phyloP scores from a whole-genome alignment of 495 filamentous ascomycete genomes.

The Xylaria bambusicola region DNA sequence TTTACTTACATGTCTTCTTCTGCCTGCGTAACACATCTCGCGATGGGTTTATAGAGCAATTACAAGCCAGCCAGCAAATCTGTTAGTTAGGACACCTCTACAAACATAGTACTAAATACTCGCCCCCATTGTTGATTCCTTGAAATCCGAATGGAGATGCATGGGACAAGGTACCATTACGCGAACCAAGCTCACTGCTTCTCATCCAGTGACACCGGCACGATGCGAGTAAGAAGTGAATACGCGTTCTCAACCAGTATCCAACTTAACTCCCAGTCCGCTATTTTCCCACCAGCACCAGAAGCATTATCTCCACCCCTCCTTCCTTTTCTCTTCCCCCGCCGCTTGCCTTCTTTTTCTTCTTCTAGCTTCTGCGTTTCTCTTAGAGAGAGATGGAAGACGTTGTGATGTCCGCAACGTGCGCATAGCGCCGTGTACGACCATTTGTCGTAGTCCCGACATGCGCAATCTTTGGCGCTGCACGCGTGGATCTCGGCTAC shows the following conservation, averaged over 20 bases:
- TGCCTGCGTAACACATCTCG: background rate
- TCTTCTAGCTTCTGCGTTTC: background rate
- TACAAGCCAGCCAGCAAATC: background rate
- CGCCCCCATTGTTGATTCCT: background rate
- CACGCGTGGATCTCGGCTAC: background rate
- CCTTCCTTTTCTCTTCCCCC: background rate
- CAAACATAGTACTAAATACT: background rate
- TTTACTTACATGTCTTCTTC: background rate
- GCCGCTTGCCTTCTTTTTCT: background rate
- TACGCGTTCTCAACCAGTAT: constrained; percentile 10
- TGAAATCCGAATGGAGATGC: background rate
- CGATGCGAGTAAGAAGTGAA: background rate
- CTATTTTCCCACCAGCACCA: background rate
- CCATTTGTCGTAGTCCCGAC: constrained; percentile 10
- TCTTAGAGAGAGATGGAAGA: background rate
- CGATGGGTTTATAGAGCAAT: background rate
- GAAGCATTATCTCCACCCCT: no score
- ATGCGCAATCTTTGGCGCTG: background rate
- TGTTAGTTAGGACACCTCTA: background rate
- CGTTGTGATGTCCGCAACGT: background rate
- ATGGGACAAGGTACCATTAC: background rate
- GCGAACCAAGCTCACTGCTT: background rate
- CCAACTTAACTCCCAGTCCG: constrained; percentile 9
- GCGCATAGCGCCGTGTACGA: background rate
- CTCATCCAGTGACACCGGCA: background rate